Conservation (phyloP, 2,329 filamentous ascomycete genomes). For the Aspergillus candidus region DNA sequence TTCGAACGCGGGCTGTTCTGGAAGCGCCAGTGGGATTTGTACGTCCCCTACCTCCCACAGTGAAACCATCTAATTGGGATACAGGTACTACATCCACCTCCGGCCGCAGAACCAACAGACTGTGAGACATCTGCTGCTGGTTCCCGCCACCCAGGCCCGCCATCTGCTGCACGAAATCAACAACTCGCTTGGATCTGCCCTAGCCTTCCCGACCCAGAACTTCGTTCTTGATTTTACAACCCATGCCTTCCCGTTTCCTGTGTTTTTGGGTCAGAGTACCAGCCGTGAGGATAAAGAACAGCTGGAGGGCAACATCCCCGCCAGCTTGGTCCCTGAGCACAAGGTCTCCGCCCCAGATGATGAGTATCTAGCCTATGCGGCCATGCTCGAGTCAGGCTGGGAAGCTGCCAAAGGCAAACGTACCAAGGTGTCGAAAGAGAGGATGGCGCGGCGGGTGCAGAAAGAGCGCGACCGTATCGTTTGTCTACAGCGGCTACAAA, state of each 20-base stretch:
- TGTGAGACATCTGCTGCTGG: conserved; percentile 57
- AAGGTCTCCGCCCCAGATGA: conserved; percentile 7
- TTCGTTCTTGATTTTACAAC: conserved; percentile 58
- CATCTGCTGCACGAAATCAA: conserved; percentile 62
- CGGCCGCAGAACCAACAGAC: conserved; percentile 35
- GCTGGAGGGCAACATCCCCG: conserved; percentile 31
- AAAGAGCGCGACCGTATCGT: conserved; percentile 49
- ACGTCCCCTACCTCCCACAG: conserved; percentile 33
- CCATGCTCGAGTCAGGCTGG: conserved; percentile 49
- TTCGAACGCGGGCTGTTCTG: conserved; percentile 44
- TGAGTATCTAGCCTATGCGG: conserved; percentile 20
- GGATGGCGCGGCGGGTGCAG: conserved; percentile 44
- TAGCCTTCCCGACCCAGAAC: conserved; percentile 54
- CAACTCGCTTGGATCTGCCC: conserved; percentile 39
- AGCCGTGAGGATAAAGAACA: conserved; percentile 40
- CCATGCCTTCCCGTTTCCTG: conserved; percentile 57
- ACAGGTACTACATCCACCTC: conserved; percentile 62
- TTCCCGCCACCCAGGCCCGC: conserved; percentile 61
- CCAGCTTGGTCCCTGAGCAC: neutral
- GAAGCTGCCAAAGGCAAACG: conserved; percentile 45
- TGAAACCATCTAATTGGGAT: neutral
- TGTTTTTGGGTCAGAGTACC: conserved; percentile 57
- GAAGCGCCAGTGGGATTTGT: conserved; percentile 69
- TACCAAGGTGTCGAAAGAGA: conserved; percentile 43
- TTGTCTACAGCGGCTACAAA: conserved; percentile 59